Percentiles rank a stretch among this genome's conserved stretches.
These are phyloP conservation scores for Rhinocladiella similis DNA, from an alignment of 2,329 filamentous ascomycete species.

Conservation along the genomic window DNA sequence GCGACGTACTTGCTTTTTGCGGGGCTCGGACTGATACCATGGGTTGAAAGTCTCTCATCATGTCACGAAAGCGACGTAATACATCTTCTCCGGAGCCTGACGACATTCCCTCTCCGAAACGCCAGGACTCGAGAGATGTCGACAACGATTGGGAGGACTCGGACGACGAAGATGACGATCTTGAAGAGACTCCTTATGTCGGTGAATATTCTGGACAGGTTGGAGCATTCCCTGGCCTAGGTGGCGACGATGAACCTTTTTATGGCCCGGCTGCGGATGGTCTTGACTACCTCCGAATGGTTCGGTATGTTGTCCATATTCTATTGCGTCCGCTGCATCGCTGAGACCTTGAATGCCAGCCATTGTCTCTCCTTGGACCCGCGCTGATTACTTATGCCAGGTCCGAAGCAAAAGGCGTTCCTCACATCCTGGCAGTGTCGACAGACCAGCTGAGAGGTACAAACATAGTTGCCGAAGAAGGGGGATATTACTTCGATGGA, in stretches of 20 bases:
- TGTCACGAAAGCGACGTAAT: conserved; percentile 31
- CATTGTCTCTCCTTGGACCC: not conserved
- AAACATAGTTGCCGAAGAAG: conserved; percentile 1
- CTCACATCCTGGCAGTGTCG: conserved; percentile 68
- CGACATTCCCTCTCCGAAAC: conserved; percentile 14
- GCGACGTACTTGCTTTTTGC: no score
- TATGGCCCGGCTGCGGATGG: conserved; percentile 69
- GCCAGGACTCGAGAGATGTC: conserved; percentile 4
- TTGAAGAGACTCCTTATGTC: conserved; percentile 45
- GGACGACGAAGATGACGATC: conserved; percentile 30
- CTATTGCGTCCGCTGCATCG: conserved; percentile 3
- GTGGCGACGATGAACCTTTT: conserved; percentile 57
- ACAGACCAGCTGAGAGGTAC: conserved; percentile 33
- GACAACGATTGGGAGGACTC: conserved; percentile 32
- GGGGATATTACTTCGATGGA: conserved; percentile 73
- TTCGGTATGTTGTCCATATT: conserved; percentile 57
- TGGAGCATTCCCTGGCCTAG: conserved; percentile 67
- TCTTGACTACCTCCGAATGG: conserved; percentile 68
- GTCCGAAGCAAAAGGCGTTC: conserved; percentile 72
- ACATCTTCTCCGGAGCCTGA: conserved; percentile 30
- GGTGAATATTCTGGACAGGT: conserved; percentile 71
- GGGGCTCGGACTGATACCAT: not conserved
- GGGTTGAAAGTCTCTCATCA: conserved; percentile 26
- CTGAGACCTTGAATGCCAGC: conserved; percentile 22
- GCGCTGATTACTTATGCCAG: conserved; percentile 47